Percentiles rank a stretch among this genome's conserved stretches.
These are phyloP conservation scores for Phanerodontia chrysosporium DNA, from an alignment of 768 basidiomycete species.

Conservation along the genomic window DNA sequence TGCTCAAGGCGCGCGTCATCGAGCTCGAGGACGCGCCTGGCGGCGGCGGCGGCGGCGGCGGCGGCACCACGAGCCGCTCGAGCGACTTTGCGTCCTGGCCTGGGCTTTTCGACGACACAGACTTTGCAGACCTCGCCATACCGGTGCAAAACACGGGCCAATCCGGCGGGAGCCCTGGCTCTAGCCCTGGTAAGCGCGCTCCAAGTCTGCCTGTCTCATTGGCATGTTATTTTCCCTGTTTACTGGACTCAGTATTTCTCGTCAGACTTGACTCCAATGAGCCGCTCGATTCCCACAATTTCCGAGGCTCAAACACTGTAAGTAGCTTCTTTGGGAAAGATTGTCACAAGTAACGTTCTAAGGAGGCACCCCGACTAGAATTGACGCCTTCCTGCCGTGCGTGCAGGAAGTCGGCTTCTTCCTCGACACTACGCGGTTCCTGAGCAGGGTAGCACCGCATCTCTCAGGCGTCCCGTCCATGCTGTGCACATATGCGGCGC, in stretches of 20 bases:
- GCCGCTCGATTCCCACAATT: background rate
- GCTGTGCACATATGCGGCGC: background rate
- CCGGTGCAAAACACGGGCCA: background rate
- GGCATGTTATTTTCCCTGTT: background rate
- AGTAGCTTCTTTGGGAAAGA: background rate
- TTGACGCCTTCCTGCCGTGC: constrained; percentile 45
- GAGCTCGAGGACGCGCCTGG: constrained; percentile 20
- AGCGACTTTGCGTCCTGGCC: constrained; percentile 4
- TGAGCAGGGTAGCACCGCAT: constrained; percentile 14
- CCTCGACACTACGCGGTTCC: constrained; percentile 46
- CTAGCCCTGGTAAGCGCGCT: background rate
- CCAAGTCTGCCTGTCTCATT: background rate
- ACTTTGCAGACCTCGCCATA: constrained; percentile 4
- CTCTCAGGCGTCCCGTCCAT: background rate
- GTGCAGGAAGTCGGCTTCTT: constrained; percentile 61
- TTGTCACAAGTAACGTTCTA: background rate
- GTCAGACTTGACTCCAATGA: background rate
- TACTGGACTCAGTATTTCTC: background rate
- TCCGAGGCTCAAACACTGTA: constrained; percentile 1
- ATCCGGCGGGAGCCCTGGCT: background rate
- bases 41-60: background rate
- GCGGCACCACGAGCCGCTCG: constrained; percentile 13
- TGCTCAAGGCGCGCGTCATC: constrained; percentile 49
- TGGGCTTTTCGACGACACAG: background rate
- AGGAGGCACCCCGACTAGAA: constrained; percentile 1